These are phyloP conservation scores for Paraphaeosphaeria minitans DNA, from an alignment of 2,329 filamentous ascomycete genomes.

Conservation along the genomic window DNA sequence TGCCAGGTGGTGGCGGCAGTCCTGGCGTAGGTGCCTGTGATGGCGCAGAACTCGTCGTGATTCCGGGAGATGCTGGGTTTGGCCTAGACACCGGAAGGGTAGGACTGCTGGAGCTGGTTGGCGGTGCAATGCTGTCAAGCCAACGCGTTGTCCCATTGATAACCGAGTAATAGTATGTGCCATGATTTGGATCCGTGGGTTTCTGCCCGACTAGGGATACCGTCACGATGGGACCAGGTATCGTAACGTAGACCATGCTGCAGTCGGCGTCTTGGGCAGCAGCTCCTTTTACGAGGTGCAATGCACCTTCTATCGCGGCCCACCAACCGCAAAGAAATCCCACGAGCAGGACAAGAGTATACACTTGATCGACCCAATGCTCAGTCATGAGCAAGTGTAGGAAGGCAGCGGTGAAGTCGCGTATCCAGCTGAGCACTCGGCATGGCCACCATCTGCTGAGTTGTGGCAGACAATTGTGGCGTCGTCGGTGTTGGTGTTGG, in stretches of 20 bases:
- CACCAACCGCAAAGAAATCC: conserved; percentile 23
- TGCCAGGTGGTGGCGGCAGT: neutral
- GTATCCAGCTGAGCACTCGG: conserved; percentile 20
- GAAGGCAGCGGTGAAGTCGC: conserved; percentile 17
- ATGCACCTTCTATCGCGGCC: conserved; percentile 26
- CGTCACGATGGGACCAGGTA: conserved; percentile 41
- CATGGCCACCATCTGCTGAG: conserved; percentile 31
- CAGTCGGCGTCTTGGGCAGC: conserved; percentile 36
- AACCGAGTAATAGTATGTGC: conserved; percentile 43
- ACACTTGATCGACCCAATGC: conserved; percentile 22
- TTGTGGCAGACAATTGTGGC: conserved; percentile 9
- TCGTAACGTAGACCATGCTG: conserved; percentile 41
- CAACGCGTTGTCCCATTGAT: conserved; percentile 41
- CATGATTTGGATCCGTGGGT: conserved; percentile 29
- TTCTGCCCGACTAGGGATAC: conserved; percentile 36
- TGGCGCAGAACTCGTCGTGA: neutral
- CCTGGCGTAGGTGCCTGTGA: conserved; percentile 2
- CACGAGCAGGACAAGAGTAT: conserved; percentile 18
- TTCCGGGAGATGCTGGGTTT: neutral
- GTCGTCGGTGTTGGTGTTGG: neutral
- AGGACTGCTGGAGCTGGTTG: conserved; percentile 24
- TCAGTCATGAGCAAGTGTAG: conserved; percentile 13
- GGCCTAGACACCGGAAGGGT: conserved; percentile 10
- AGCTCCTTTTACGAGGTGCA: conserved; percentile 26
- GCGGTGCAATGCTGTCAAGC: conserved; percentile 37